A percentile compares a stretch with the other conserved stretches of the same genome.
Conservation (phyloP, 768 basidiomycete species). For the Gloeopeniophorella convolvens region DNA sequence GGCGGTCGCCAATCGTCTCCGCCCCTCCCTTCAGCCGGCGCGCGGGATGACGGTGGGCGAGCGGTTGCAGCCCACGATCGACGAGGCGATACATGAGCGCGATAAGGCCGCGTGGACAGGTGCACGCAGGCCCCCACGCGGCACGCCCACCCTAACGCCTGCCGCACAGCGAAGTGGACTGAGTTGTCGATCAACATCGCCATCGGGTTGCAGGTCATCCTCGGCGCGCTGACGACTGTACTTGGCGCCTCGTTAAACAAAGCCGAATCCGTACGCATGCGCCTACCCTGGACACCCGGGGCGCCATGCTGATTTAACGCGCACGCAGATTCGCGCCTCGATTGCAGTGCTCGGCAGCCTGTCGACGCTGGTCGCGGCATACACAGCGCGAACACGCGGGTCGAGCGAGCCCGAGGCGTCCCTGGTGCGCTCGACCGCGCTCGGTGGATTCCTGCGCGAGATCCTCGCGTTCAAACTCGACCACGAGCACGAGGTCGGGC, state of each 20-base stretch:
- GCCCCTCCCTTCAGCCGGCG: no score
- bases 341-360: constrained; percentile 47
- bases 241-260: constrained; percentile 22
- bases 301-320: no score
- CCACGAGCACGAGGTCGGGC: constrained; percentile 34
- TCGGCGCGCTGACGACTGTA: constrained; percentile 27
- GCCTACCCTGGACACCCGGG: background rate
- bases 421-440: constrained; percentile 45
- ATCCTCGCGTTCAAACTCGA: constrained; percentile 53
- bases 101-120: background rate
- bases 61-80: no score
- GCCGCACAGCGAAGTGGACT: constrained; percentile 20
- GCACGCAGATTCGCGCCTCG: constrained; percentile 33
- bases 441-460: constrained; percentile 64
- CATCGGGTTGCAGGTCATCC: constrained; percentile 24
- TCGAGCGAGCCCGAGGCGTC: constrained; percentile 68
- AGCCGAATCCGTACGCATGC: background rate
- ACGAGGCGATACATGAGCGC: no score
- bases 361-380: constrained; percentile 62
- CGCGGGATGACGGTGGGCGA: no score
- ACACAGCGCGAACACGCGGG: constrained; percentile 62
- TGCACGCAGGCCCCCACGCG: no score
- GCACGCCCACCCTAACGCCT: no score
- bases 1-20: no score
- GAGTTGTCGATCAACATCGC: constrained; percentile 22